Conservation (phyloP, 1,139 yeast species). For the Candida sp. region DNA sequence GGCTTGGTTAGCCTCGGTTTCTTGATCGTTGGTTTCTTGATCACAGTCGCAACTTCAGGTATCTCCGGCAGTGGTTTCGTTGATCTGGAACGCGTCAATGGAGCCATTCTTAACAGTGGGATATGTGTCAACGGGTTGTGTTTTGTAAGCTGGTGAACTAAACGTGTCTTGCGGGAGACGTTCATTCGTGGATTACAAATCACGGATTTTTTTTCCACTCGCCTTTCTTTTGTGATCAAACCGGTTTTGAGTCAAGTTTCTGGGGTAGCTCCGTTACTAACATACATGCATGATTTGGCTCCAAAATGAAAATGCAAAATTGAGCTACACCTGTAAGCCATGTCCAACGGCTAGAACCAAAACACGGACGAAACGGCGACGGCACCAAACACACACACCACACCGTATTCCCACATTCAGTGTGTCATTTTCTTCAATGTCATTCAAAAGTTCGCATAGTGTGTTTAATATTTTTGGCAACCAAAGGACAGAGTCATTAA, state of each 20-base stretch:
- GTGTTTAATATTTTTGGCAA: constrained; percentile 1
- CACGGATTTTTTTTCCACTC: neutral
- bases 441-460: neutral
- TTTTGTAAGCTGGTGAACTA: neutral
- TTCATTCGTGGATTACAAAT: too few relatives aligned
- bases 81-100: constrained; percentile 2
- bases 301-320: neutral
- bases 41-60: neutral
- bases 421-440: neutral
- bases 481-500: neutral
- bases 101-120: neutral
- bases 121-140: neutral
- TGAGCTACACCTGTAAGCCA: too few relatives aligned
- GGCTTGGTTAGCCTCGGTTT: constrained; percentile 5
- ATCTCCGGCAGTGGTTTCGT: neutral
- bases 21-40: neutral
- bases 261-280: too few relatives aligned
- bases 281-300: neutral
- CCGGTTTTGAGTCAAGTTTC: neutral
- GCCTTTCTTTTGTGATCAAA: neutral
- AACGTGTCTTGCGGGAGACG: too few relatives aligned
- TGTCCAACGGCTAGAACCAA: too few relatives aligned
- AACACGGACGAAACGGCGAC: too few relatives aligned
- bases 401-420: neutral
- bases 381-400: too few relatives aligned